phyloP scores from a whole-genome alignment of 2,329 filamentous ascomycete species.

The Calonectria pauciramosa region DNA sequence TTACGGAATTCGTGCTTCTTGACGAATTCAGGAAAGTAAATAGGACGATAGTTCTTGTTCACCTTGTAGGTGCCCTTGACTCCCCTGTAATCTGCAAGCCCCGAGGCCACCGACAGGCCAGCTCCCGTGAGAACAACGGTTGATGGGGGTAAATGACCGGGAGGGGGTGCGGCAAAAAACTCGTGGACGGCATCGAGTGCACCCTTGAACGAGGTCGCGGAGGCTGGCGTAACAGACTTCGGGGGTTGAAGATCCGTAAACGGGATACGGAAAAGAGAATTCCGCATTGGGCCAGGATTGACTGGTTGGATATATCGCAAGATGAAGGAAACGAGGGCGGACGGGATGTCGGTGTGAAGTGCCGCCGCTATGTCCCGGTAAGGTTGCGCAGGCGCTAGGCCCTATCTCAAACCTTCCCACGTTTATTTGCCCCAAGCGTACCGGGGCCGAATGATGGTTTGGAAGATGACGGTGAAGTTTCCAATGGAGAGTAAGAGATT shows the following conservation, averaged over 20 bases:
- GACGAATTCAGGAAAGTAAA: constrained; percentile 93
- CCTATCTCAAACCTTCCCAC: neutral
- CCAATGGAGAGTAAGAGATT: constrained; percentile 38
- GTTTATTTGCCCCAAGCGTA: neutral
- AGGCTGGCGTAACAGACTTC: constrained; percentile 80
- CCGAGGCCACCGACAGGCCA: constrained; percentile 93
- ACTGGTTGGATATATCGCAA: constrained; percentile 7
- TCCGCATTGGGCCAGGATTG: constrained; percentile 65
- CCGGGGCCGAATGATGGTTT: neutral
- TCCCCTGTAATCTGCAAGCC: constrained; percentile 93
- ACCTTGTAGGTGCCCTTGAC: constrained; percentile 91
- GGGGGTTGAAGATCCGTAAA: constrained; percentile 87
- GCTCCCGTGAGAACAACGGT: constrained; percentile 79
- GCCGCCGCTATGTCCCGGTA: neutral
- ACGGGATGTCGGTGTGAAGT: neutral
- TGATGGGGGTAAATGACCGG: constrained; percentile 60
- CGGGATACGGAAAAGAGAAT: constrained; percentile 87
- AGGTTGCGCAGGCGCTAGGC: constrained; percentile 5
- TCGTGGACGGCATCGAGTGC: constrained; percentile 82
- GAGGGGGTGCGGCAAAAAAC: constrained; percentile 78
- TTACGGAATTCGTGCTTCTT: constrained; percentile 86
- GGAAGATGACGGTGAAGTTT: constrained; percentile 31
- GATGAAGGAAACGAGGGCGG: neutral
- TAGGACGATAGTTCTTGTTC: constrained; percentile 91
- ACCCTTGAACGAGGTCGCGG: constrained; percentile 77